A percentile compares a stretch with the other conserved stretches of the same genome.
These are phyloP conservation scores for Beauveria bassiana DNA, from an alignment of 2,329 filamentous ascomycete genomes.

Conservation along the genomic window DNA sequence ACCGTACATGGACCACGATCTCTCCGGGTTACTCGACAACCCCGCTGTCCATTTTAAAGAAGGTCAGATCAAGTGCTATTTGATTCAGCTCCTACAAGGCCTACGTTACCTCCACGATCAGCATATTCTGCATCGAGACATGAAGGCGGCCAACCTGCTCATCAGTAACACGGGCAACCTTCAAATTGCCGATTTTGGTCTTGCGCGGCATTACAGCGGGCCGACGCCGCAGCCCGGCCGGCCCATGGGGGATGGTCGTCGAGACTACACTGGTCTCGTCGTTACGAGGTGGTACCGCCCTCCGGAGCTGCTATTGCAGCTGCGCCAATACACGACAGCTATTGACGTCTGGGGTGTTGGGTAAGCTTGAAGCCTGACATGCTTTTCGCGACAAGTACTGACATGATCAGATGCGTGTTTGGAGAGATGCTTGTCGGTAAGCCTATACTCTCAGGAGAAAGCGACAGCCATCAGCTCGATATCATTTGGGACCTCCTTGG, in stretches of 20 bases:
- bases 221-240: conserved; percentile 65
- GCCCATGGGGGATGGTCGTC: conserved; percentile 74
- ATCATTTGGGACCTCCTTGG: conserved; percentile 92
- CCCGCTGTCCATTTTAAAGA: conserved; percentile 80
- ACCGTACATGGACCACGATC: conserved; percentile 97
- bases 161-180: conserved; percentile 92
- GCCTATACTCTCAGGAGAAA: conserved; percentile 85
- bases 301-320: conserved; percentile 80
- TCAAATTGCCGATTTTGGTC: conserved; percentile 94
- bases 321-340: conserved; percentile 89
- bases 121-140: conserved; percentile 88
- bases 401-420: conserved; percentile 71
- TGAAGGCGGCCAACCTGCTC: conserved; percentile 96
- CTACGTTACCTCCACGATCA: conserved; percentile 84
- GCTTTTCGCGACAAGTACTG: conserved; percentile 12
- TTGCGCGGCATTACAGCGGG: conserved; percentile 90
- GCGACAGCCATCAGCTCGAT: conserved; percentile 81
- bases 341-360: conserved; percentile 99
- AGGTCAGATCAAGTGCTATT: conserved; percentile 95
- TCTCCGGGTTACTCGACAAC: conserved; percentile 95
- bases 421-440: conserved; percentile 95
- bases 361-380: conserved; percentile 39
- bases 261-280: conserved; percentile 94
- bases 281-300: conserved; percentile 97
- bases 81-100: conserved; percentile 86